Conservation (phyloP, 768 basidiomycete genomes). For the Russula sp. region DNA sequence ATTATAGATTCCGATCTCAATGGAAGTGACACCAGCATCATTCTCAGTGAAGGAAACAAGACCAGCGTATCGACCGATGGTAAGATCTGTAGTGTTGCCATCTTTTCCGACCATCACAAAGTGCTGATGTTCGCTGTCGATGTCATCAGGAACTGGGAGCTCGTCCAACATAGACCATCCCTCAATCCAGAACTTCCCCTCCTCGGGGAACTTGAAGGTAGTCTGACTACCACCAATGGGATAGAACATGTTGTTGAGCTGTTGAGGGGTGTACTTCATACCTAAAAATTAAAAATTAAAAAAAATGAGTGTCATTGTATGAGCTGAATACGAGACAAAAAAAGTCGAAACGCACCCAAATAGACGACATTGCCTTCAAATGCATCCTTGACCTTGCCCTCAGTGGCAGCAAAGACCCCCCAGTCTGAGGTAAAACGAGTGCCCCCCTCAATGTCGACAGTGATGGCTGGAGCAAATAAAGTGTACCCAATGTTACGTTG, state of each 20-base stretch:
- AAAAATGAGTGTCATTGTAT: too few species aligned
- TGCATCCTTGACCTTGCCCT: too few species aligned
- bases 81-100: background rate
- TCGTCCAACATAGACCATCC: too few species aligned
- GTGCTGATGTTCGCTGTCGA: background rate
- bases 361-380: background rate
- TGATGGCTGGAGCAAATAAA: background rate
- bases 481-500: background rate
- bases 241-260: too few species aligned
- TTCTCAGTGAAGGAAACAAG: background rate
- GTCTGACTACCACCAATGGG: background rate
- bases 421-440: too few species aligned
- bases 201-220: background rate
- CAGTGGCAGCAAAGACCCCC: too few species aligned
- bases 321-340: too few species aligned
- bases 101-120: slow-evolving; percentile 3
- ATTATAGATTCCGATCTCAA: slow-evolving; percentile 2
- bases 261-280: too few species aligned
- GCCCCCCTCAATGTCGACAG: too few species aligned
- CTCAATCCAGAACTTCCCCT: too few species aligned
- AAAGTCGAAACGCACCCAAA: background rate
- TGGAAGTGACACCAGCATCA: background rate
- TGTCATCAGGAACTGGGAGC: too few species aligned
- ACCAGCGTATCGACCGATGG: background rate
- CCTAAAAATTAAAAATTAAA: too few species aligned